Percentiles rank a stretch among this genome's conserved stretches.
Conservation (phyloP, 23 red algal species). For the Cyanidioschyzon merolae region DNA sequence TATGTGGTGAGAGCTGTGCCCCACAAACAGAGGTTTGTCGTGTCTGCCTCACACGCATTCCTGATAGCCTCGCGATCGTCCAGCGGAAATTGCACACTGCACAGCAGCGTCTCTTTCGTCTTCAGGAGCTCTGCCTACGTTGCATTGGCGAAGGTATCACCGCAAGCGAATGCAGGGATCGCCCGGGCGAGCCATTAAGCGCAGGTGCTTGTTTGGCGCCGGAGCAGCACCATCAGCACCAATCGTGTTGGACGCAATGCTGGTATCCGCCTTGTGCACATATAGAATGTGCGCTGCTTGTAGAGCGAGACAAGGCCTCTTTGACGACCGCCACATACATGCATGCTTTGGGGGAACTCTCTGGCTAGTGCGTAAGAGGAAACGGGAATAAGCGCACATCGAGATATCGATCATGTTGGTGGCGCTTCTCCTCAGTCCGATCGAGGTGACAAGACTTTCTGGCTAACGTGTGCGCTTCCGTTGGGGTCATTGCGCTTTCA, state of each 20-base stretch:
- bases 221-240: too few species aligned
- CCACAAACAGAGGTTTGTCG: not conserved
- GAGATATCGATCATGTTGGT: too few species aligned
- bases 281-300: not conserved
- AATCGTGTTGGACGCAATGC: too few species aligned
- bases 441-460: too few species aligned
- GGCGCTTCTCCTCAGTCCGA: too few species aligned
- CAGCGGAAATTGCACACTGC: not conserved
- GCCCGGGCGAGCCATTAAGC: too few species aligned
- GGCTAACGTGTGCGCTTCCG: too few species aligned
- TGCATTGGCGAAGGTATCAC: not conserved
- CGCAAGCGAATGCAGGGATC: not conserved
- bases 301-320: not conserved
- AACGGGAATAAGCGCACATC: too few species aligned
- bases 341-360: not conserved
- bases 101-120: not conserved
- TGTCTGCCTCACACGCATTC: not conserved
- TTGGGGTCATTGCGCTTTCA: too few species aligned
- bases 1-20: not conserved
- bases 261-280: conserved; percentile 8
- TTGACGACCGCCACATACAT: not conserved
- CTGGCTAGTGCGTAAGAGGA: too few species aligned
- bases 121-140: not conserved
- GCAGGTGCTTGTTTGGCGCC: too few species aligned
- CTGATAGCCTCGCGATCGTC: not conserved